Conservation (phyloP, 805 yeast genomes). For the Saturnispora zaruensis region DNA sequence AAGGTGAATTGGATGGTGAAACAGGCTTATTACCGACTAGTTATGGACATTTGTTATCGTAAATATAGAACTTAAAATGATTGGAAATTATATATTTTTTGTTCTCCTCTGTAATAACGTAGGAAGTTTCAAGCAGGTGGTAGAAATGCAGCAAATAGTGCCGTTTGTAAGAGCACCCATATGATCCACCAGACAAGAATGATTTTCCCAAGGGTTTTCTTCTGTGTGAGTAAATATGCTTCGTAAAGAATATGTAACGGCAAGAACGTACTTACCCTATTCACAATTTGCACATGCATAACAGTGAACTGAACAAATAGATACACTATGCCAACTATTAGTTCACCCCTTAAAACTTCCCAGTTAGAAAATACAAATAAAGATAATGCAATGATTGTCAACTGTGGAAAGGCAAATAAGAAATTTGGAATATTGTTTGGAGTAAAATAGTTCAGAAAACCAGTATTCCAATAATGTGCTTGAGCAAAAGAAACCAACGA, state of each 20-base stretch:
- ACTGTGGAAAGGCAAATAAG: slow-evolving; percentile 61
- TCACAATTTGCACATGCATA: slow-evolving; percentile 83
- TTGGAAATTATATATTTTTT: not conserved
- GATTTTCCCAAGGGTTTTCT: slow-evolving; percentile 4
- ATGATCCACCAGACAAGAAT: slow-evolving; percentile 38
- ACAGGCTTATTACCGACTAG: slow-evolving; percentile 73
- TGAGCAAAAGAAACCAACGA: slow-evolving; percentile 69
- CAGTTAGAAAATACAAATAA: slow-evolving; percentile 29
- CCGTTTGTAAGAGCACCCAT: slow-evolving; percentile 64
- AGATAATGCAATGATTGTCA: slow-evolving; percentile 38
- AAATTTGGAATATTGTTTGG: slow-evolving; percentile 76
- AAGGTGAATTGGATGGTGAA: slow-evolving; percentile 65
- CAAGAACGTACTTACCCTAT: slow-evolving; percentile 66
- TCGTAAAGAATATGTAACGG: slow-evolving; percentile 73
- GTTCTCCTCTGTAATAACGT: not conserved
- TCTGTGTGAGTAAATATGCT: slow-evolving; percentile 24
- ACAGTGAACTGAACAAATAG: slow-evolving; percentile 44
- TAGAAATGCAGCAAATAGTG: slow-evolving; percentile 63
- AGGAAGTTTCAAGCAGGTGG: slow-evolving; percentile 66
- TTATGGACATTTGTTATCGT: slow-evolving; percentile 38
- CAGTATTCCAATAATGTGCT: slow-evolving; percentile 72
- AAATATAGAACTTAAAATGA: not conserved
- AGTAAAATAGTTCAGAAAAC: slow-evolving; percentile 80
- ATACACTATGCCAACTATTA: slow-evolving; percentile 36
- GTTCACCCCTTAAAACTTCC: slow-evolving; percentile 30